Conservation (phyloP, 345 rosid genomes). For the Arabis hirsuta region DNA sequence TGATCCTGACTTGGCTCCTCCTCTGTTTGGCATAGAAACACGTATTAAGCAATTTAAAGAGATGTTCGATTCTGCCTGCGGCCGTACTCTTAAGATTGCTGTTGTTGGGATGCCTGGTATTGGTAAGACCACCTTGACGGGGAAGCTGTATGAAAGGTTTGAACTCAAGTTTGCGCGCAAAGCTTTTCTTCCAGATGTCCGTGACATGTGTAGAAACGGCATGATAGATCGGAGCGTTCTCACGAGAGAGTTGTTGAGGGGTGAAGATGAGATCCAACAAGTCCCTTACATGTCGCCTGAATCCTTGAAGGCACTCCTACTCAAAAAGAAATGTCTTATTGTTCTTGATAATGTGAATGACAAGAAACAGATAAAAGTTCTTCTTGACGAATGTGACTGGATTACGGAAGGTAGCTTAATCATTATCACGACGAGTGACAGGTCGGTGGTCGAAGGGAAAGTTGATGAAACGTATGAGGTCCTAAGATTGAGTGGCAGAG, state of each 20-base stretch:
- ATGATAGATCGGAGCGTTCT: not conserved
- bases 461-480: constrained; percentile 24
- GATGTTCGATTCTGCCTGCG: not conserved
- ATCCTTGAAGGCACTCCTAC: not conserved
- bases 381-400: constrained; percentile 27
- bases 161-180: not conserved
- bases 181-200: constrained; percentile 3
- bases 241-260: not conserved
- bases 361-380: constrained; percentile 15
- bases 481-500: constrained; percentile 4
- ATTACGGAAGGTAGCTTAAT: constrained; percentile 32
- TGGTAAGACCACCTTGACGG: constrained; percentile 24
- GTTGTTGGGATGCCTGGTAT: constrained; percentile 33
- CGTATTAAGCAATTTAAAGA: constrained; percentile 24
- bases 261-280: not conserved
- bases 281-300: not conserved
- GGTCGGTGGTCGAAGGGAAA: constrained; percentile 22
- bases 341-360: constrained; percentile 22
- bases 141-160: not conserved
- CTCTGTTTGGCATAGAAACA: constrained; percentile 16
- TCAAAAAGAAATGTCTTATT: not conserved
- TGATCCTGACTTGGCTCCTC: not conserved
- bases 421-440: constrained; percentile 17
- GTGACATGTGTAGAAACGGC: not conserved
- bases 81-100: constrained; percentile 1